Evolutionary conservation across 2,329 filamentous ascomycete species (phyloP), one percentile per base, ranked within the genome.

Genomic region (Cytospora piceae): DNA sequence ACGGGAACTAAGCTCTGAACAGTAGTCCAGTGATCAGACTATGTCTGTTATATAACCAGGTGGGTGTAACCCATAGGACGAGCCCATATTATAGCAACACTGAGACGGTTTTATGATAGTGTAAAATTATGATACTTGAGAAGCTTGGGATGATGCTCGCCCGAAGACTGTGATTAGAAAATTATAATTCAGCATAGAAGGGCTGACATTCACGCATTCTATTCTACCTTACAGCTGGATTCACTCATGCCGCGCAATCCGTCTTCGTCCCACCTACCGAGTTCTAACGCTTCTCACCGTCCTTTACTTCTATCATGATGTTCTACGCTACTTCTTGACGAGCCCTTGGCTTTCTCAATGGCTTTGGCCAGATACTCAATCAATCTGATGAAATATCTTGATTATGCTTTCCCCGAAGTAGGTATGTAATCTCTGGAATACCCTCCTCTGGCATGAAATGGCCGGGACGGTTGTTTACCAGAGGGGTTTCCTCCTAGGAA

Each of bases 331-430:
- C 70, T 39, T 58, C 74, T 53, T 39, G 57, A 66, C 37, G 69
- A 70, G 68, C 63, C 73, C 59, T 58, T 75, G 59, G 72, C 69
- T 54, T 52, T 63, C 11, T 51, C 68, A 2, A 17, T 49, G 61
- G 70, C 70, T 42, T 58, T 69, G 22, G 75, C 70, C 70, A 72
- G 65, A 71, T 77, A 22, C 77, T 74, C 29, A 73, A 74, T 68
- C 3, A 29, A 29, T 34, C 32, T 34, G 32, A 75, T 77, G 12
- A 73, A 74, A 52, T 77, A 78, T 59, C 74, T 73, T 12, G 77
- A 77, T 61, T 75, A 77, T 61, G 75, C 76, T 0, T 75, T 72
- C 1, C 75, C 73, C 49, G 75, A 76, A 69, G 74, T 74, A 8
- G 74, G 76, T 42, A 77, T 77, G 74, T 77, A 67, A 70, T 71